These are phyloP conservation scores for Phytomonas sp. DNA, from an alignment of 208 protist genomes.

Conservation along the genomic window DNA sequence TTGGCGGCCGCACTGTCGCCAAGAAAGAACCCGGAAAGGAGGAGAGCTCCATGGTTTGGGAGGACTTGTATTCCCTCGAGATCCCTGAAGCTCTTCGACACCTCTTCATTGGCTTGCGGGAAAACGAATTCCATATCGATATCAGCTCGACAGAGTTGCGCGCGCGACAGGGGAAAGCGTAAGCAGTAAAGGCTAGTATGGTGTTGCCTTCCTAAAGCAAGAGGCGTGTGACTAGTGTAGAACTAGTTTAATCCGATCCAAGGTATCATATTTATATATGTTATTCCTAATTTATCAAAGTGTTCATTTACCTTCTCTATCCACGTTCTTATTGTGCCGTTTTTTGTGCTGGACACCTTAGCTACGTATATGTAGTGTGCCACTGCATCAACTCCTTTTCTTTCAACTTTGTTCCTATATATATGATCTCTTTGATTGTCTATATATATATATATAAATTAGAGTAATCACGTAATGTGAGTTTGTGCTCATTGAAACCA, in stretches of 20 bases:
- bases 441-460: background rate
- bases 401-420: background rate
- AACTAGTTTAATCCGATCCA: background rate
- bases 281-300: background rate
- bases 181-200: background rate
- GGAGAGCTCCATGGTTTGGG: conserved; percentile 21
- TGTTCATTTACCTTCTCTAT: background rate
- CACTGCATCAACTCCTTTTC: background rate
- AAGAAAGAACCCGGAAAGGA: background rate
- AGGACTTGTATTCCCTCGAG: conserved; percentile 25
- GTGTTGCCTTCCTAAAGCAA: background rate
- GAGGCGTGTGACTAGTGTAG: background rate
- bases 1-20: conserved; percentile 23
- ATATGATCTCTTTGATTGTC: background rate
- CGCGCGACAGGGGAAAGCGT: background rate
- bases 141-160: conserved; percentile 68
- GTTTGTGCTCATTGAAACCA: background rate
- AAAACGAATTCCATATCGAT: conserved; percentile 53
- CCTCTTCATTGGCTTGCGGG: conserved; percentile 41
- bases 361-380: background rate
- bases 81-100: conserved; percentile 30
- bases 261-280: background rate
- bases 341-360: background rate
- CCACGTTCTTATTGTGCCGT: background rate
- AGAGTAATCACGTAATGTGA: background rate